phyloP scores from a whole-genome alignment of 176 grass and related monocot species.

The Ampelocalamus luodianensis region DNA sequence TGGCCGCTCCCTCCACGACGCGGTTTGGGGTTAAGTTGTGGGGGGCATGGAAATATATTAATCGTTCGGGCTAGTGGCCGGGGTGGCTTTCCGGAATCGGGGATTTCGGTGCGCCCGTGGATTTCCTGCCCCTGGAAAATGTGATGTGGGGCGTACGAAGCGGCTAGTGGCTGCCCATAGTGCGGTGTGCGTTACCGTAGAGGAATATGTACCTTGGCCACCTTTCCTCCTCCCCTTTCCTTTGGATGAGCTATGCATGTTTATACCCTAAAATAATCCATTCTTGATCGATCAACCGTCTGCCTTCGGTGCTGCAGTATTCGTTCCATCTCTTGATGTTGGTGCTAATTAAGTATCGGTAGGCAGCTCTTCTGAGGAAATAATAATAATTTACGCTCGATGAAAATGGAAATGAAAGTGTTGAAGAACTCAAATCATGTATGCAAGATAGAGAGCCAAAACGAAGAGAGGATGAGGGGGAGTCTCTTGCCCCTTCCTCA shows the following conservation, averaged over 20 bases:
- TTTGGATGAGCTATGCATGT: conserved; percentile 16
- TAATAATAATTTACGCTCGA: too few species aligned
- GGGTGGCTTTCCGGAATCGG: not conserved
- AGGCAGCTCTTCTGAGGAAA: not conserved
- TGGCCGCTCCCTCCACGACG: too few species aligned
- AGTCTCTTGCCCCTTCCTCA: not conserved
- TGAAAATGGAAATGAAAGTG: not conserved
- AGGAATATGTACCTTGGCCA: conserved; percentile 41
- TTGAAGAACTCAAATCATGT: not conserved
- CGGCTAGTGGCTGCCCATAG: conserved; percentile 15
- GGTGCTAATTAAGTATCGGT: not conserved
- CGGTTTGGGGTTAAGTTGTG: not conserved
- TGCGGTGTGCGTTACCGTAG: conserved; percentile 23
- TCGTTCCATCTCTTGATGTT: not conserved
- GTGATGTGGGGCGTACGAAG: not conserved
- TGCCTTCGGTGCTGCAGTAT: not conserved
- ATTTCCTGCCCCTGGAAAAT: conserved; percentile 1
- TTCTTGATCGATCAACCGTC: not conserved
- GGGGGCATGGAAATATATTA: not conserved
- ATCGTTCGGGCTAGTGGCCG: too few species aligned
- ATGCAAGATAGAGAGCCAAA: not conserved
- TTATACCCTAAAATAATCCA: conserved; percentile 44
- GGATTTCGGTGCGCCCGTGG: not conserved
- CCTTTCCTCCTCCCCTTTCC: not conserved
- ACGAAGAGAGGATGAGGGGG: not conserved